These are phyloP conservation scores for Hura crepitans DNA, from an alignment of 441 rosid species.

Conservation along the genomic window DNA sequence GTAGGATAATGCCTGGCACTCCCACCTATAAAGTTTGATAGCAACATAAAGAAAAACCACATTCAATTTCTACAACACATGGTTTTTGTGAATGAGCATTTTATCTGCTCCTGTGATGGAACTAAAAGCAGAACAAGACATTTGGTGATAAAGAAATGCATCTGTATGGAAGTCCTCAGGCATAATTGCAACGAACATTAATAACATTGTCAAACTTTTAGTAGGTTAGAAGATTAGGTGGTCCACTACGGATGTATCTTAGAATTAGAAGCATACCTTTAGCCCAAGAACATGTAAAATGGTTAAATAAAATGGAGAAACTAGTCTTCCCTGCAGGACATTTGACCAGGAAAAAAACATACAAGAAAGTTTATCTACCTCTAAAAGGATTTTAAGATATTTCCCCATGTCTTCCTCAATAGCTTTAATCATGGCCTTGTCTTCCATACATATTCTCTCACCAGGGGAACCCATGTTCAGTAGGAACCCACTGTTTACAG, in stretches of 20 bases:
- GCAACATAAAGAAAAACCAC: slow-evolving; percentile 6
- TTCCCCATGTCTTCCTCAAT: slow-evolving; percentile 90
- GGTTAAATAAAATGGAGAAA: not conserved
- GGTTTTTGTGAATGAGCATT: not conserved
- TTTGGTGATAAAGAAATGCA: not conserved
- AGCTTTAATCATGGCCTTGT: slow-evolving; percentile 66
- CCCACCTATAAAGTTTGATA: slow-evolving; percentile 57
- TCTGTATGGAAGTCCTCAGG: not conserved
- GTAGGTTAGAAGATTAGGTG: not conserved
- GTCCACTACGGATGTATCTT: not conserved
- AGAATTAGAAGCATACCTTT: not conserved
- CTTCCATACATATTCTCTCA: slow-evolving; percentile 71
- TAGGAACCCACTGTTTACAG: slow-evolving; percentile 87
- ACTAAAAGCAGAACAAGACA: not conserved
- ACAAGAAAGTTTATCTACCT: slow-evolving; percentile 46
- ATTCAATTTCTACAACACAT: not conserved
- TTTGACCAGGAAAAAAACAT: not conserved
- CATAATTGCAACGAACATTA: not conserved
- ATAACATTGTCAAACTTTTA: not conserved
- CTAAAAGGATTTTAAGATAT: slow-evolving; percentile 73
- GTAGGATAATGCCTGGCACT: slow-evolving; percentile 59
- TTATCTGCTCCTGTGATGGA: not conserved
- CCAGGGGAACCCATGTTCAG: slow-evolving; percentile 90
- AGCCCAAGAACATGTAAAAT: not conserved
- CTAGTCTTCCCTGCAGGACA: not conserved